Conservation (phyloP, 768 basidiomycete species). For the Naematelia encephala region DNA sequence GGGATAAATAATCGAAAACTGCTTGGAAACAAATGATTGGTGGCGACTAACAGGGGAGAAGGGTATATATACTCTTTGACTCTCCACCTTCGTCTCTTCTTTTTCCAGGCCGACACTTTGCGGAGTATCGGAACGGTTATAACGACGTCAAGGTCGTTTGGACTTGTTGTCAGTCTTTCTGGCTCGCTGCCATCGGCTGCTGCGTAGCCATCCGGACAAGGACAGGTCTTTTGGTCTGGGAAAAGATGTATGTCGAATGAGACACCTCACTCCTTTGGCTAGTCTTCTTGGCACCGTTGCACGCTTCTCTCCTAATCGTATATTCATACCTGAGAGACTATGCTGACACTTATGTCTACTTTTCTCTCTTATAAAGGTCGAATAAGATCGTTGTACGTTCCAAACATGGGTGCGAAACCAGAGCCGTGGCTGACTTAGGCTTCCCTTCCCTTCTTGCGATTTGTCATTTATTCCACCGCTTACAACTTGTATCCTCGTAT, state of each 20-base stretch:
- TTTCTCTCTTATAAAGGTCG: constrained; percentile 65
- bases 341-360: constrained; percentile 3
- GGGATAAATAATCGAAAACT: constrained; percentile 8
- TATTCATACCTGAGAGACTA: not conserved
- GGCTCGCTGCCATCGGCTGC: too few relatives aligned
- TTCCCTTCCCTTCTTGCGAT: too few relatives aligned
- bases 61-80: constrained; percentile 1
- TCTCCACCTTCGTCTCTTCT: constrained; percentile 3
- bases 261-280: not conserved
- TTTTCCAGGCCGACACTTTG: not conserved
- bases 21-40: not conserved
- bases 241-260: constrained; percentile 30
- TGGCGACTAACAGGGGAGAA: not conserved
- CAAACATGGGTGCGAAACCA: not conserved
- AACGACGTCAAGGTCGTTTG: not conserved
- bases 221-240: too few relatives aligned
- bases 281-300: constrained; percentile 4
- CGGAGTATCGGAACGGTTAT: not conserved
- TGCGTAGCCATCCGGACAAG: too few relatives aligned
- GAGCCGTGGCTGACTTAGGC: not conserved
- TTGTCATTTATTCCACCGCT: constrained; percentile 52
- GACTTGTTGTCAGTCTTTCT: not conserved
- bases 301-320: not conserved
- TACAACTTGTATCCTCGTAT: constrained; percentile 53
- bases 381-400: constrained; percentile 93